Conservation (phyloP, 2,329 filamentous ascomycete genomes). For the Pyricularia sp. region DNA sequence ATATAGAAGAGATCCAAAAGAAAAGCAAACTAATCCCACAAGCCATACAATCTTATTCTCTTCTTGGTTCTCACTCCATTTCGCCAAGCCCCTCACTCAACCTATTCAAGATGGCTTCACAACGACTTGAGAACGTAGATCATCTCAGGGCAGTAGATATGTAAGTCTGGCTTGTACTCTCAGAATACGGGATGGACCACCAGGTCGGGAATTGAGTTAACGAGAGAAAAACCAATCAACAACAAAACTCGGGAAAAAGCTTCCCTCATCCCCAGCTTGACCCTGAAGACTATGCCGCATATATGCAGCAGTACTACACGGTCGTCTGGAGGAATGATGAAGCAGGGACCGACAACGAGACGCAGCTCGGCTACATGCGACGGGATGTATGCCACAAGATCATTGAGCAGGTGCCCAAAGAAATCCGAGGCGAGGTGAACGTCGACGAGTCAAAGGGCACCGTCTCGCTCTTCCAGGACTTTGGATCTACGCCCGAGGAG, state of each 20-base stretch:
- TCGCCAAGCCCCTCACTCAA: not conserved
- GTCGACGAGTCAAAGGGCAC: slow-evolving; percentile 52
- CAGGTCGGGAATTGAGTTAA: not conserved
- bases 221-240: not conserved
- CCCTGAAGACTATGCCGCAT: slow-evolving; percentile 42
- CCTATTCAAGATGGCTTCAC: slow-evolving; percentile 7
- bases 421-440: slow-evolving; percentile 46
- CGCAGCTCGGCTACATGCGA: slow-evolving; percentile 53
- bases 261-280: slow-evolving; percentile 67
- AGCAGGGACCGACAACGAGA: slow-evolving; percentile 45
- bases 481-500: slow-evolving; percentile 39
- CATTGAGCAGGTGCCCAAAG: slow-evolving; percentile 29
- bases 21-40: not conserved
- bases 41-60: no score
- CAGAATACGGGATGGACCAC: not conserved
- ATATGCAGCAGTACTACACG: slow-evolving; percentile 56
- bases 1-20: not conserved
- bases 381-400: slow-evolving; percentile 40
- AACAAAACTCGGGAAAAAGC: slow-evolving; percentile 31
- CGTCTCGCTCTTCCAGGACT: slow-evolving; percentile 49
- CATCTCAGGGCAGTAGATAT: slow-evolving; percentile 14
- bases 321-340: slow-evolving; percentile 45
- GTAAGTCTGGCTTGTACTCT: slow-evolving; percentile 10
- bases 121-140: slow-evolving; percentile 13
- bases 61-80: not conserved